These are phyloP conservation scores for Aspergillus ostianus DNA, from an alignment of 495 filamentous ascomycete genomes.

Conservation along the genomic window DNA sequence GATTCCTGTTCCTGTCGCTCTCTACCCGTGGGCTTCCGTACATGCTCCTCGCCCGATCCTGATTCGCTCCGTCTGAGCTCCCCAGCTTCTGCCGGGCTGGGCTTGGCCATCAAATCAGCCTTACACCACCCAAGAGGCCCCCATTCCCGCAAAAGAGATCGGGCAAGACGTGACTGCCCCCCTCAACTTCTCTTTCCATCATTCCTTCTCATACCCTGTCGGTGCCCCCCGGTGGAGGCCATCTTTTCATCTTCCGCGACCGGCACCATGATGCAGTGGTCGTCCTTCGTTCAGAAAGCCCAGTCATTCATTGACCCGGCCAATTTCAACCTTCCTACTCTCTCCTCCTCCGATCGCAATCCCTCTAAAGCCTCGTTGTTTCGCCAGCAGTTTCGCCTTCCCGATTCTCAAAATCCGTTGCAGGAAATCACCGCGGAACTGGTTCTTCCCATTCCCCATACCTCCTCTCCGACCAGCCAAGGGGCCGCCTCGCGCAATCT, in stretches of 20 bases:
- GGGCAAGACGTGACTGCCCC: neutral
- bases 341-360: conserved; percentile 67
- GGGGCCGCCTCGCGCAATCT: conserved; percentile 61
- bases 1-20: conserved; percentile 22
- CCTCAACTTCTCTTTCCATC: neutral
- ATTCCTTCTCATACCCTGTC: neutral
- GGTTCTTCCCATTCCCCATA: conserved; percentile 65
- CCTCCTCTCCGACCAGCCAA: conserved; percentile 41
- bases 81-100: conserved; percentile 18
- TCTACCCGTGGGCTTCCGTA: conserved; percentile 26
- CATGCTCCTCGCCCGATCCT: conserved; percentile 20
- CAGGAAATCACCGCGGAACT: conserved; percentile 96
- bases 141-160: neutral
- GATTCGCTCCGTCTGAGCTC: conserved; percentile 20
- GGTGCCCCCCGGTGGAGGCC: neutral
- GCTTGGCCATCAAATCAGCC: conserved; percentile 7
- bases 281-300: conserved; percentile 89
- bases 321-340: conserved; percentile 59
- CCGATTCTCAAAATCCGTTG: conserved; percentile 83
- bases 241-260: neutral
- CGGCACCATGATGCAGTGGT: conserved; percentile 70
- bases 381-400: conserved; percentile 93
- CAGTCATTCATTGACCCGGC: conserved; percentile 88
- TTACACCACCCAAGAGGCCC: neutral
- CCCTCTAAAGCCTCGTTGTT: conserved; percentile 92